Evolutionary conservation across 495 filamentous ascomycete species (phyloP), one percentile per base, ranked within the genome.

Genomic region (Cladorrhinum samala): DNA sequence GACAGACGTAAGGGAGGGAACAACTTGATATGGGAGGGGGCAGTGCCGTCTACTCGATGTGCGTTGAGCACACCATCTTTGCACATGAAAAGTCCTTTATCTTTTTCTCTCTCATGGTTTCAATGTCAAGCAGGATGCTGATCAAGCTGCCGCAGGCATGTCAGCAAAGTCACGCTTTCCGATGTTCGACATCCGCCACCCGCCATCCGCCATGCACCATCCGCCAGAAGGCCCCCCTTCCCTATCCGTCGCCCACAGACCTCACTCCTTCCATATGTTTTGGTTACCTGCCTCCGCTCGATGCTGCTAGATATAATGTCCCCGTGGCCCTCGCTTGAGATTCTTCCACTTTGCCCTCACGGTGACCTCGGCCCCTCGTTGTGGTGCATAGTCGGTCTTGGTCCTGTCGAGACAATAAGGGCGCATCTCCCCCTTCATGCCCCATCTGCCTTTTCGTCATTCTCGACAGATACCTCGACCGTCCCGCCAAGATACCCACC

Each of bases 121-220:
- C n/a, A n/a, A n/a, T n/a, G n/a, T n/a, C n/a, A 33, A 11, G 27
- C 27, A 33, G 11, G 6, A 33, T 6, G 27, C 27, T 6, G 27
- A 33, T 33, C n/a, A 33, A 33, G 27, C 6, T 33, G 27, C 27
- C 27, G 27, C 27, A 11, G 27, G 27, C 6, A 11, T 33, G 27
- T 33, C 27, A 33, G 27, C 6, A 33, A 11, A 23, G 20, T 33
- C 3, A 33, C 24, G 3, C n/a, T 23, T 47, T 47, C 45, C 45
- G 45, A 24, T 27, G 45, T 47, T 20, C 45, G 24, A 16, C 49
- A 51, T 50, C 38, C 49, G 49, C 37, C 47, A 46, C 16, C 40
- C 40, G 40, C n/a, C n/a, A 16, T 16, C 40, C 20, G 18, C 9
- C 19, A 14, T 27, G 5, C 46, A 24, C 25, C 25, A 23, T 51